Percentiles rank a stretch among this genome's conserved stretches.
Evolutionary conservation across 78 protist genomes (phyloP).

Genomic region (Chrysochromulina tobinii): DNA sequence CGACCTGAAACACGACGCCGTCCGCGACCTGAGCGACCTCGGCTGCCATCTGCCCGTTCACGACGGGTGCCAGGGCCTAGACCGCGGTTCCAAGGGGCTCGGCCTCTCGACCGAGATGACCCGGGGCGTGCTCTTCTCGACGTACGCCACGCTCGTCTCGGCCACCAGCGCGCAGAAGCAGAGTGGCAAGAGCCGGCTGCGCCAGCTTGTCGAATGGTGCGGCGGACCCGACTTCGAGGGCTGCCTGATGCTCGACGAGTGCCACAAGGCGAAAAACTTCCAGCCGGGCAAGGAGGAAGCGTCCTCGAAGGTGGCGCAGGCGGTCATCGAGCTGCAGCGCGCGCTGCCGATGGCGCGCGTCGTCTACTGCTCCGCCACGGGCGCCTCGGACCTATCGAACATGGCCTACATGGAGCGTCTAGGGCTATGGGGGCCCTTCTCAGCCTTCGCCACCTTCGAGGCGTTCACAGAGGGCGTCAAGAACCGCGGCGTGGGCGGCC

Average conservation of each 20-base stretch:
- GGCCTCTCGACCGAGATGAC: background rate
- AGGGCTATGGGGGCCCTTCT: slow-evolving; percentile 31
- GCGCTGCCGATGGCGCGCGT: slow-evolving; percentile 22
- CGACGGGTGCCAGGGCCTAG: background rate
- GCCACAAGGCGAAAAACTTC: background rate
- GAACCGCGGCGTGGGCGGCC: background rate
- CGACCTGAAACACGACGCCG: slow-evolving; percentile 35
- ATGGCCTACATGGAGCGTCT: slow-evolving; percentile 26
- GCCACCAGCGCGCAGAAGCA: background rate
- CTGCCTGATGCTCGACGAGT: slow-evolving; percentile 18
- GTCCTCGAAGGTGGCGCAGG: background rate
- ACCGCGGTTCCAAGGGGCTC: background rate
- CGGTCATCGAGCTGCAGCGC: slow-evolving; percentile 7
- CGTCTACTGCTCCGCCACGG: slow-evolving; percentile 28
- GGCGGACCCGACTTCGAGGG: background rate
- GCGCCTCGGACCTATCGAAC: background rate
- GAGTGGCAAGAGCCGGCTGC: background rate
- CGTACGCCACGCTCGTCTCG: background rate
- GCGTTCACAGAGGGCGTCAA: background rate
- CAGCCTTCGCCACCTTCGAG: background rate
- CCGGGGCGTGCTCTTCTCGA: slow-evolving; percentile 15
- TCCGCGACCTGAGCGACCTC: slow-evolving; percentile 23
- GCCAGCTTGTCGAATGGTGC: background rate
- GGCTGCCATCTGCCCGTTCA: slow-evolving; percentile 2
- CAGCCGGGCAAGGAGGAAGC: background rate